A percentile compares a stretch with the other conserved stretches of the same genome.
Evolutionary conservation across 2,329 filamentous ascomycete species (phyloP).

Genomic region (Leptographium flavum): DNA sequence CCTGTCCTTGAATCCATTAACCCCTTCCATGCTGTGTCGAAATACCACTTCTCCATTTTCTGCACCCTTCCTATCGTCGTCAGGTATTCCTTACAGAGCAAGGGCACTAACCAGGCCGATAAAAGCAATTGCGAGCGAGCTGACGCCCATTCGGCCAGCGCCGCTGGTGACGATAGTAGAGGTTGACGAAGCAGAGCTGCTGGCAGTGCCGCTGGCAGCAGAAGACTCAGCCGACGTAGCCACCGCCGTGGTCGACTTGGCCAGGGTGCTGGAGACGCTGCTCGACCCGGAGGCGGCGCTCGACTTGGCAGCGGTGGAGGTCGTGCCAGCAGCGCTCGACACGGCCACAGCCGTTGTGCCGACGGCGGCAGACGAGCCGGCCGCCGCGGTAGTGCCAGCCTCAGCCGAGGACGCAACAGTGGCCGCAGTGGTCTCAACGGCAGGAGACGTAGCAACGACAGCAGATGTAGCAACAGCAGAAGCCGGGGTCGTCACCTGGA

Average conservation of each 20-base stretch:
- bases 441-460: background rate
- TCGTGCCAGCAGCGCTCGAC: background rate
- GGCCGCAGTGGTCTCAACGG: background rate
- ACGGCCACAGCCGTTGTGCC: background rate
- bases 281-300: background rate
- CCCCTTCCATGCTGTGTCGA: too few relatives aligned
- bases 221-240: background rate
- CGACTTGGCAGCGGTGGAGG: background rate
- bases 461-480: conserved; percentile 10
- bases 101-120: conserved; percentile 20
- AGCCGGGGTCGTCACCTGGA: conserved; percentile 24
- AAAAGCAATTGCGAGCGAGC: conserved; percentile 17
- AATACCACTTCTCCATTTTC: background rate
- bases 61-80: background rate
- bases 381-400: background rate
- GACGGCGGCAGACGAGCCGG: background rate
- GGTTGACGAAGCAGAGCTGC: conserved; percentile 12
- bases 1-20: background rate
- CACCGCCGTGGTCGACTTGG: background rate
- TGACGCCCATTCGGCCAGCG: conserved; percentile 17
- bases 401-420: background rate
- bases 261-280: background rate
- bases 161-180: conserved; percentile 14
- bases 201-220: background rate
- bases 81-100: conserved; percentile 18